A percentile compares a stretch with the other conserved stretches of the same genome.
These are phyloP conservation scores for Musa troglodytarum DNA, from an alignment of 176 grass and related monocot genomes.

Conservation along the genomic window DNA sequence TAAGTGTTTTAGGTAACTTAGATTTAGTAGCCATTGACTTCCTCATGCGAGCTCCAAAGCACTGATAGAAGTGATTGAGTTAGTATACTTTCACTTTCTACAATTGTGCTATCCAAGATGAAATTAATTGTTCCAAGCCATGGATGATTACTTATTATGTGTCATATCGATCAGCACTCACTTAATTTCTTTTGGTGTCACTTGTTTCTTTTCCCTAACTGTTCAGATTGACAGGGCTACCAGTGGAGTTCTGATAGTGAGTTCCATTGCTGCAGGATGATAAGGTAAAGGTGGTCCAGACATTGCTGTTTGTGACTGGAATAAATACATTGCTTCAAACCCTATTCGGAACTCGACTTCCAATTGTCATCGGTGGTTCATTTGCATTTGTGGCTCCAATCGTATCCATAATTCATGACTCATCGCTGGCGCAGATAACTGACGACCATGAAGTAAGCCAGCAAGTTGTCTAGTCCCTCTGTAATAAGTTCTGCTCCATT, in stretches of 20 bases:
- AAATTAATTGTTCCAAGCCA: no score
- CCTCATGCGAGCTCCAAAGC: no score
- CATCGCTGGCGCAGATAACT: slow-evolving; percentile 41
- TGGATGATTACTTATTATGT: no score
- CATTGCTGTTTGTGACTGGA: slow-evolving; percentile 85
- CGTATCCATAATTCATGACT: slow-evolving; percentile 69
- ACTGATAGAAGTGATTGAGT: no score
- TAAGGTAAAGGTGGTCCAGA: slow-evolving; percentile 89
- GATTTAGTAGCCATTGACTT: no score
- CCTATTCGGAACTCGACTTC: slow-evolving; percentile 81
- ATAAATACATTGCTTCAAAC: slow-evolving; percentile 96
- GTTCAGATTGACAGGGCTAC: no score
- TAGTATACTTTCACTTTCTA: no score
- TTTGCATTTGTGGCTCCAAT: slow-evolving; percentile 83
- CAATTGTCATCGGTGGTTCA: slow-evolving; percentile 73
- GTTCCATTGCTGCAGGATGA: slow-evolving; percentile 41
- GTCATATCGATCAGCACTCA: no score
- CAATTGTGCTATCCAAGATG: no score
- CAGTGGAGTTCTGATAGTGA: background rate
- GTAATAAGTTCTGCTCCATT: background rate
- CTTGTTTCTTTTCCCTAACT: no score
- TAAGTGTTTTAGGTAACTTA: no score
- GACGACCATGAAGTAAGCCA: slow-evolving; percentile 54
- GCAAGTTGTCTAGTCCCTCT: background rate
- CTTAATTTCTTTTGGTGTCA: no score